Base-by-base conservation (phyloP, 306 rosid species). In the Adenanthera pavonina region DNA sequence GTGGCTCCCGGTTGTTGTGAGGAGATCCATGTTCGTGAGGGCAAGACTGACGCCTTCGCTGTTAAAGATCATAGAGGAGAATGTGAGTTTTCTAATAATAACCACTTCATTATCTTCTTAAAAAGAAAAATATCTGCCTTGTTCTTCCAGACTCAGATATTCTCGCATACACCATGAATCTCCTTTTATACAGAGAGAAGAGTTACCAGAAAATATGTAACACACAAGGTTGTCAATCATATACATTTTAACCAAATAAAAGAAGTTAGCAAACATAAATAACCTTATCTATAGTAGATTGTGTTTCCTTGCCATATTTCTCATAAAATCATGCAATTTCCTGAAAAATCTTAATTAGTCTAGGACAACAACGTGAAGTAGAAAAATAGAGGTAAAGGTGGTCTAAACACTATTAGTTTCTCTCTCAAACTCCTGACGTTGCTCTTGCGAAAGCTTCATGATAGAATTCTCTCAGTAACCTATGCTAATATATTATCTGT, bases 21-120 rank as follows among this genome's bases (percentile, higher is more conserved):
- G 47, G 94, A 84, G 48, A 80, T 86, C 84, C 94, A 85, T 25
- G 81, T 94, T 76, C 89, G 92, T 1, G 98, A 94, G 86, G 98
- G 90, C 40, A 94, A 92, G 89, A 90, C 98, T 7, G 97, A 94
- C 34, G 89, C 95, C 34, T 94, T 94, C 78, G 83, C 90, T 34
- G 98, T 94, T 40, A 92, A 92, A 88, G 97, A 94, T 94, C 98
- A 92, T 67, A 86, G 98, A 84, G 98, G 98, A 82, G 97, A 94
- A 92, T 82, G 98, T 94, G 80, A 94, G 94, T 89, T 82, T 66
- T 77, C 78, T 73, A 33, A 20, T 16, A 53, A 36, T 65, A 46
- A 47, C 52, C 33, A 38, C 30, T 68, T 78, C 67, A 14, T 40
- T 57, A 51, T 56, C 52, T 48, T 43, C 80, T 62, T 38, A 7